phyloP scores from a whole-genome alignment of 495 filamentous ascomycete species.

The Hypoxylon rickii region DNA sequence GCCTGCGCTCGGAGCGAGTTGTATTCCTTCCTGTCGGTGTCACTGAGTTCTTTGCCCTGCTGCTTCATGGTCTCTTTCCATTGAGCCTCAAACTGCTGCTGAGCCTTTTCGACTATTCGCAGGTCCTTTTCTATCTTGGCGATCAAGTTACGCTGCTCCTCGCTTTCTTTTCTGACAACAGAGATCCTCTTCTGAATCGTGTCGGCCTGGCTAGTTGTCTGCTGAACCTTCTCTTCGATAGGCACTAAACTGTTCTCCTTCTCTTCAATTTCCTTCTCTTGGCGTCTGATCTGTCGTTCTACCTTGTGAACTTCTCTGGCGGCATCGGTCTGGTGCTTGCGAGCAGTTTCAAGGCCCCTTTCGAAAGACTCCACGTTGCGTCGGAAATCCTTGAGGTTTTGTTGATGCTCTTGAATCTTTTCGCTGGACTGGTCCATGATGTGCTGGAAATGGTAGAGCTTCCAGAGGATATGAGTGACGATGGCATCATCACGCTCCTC shows the following conservation, averaged over 20 bases:
- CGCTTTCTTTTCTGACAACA: conserved; percentile 74
- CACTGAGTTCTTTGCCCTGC: conserved; percentile 82
- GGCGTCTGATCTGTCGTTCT: conserved; percentile 79
- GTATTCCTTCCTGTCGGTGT: conserved; percentile 88
- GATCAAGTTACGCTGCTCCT: conserved; percentile 65
- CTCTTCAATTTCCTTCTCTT: conserved; percentile 87
- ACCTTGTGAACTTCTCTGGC: conserved; percentile 78
- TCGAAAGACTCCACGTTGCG: conserved; percentile 87
- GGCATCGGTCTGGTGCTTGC: conserved; percentile 78
- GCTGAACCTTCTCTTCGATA: conserved; percentile 89
- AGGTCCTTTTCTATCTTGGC: conserved; percentile 79
- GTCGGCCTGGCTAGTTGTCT: conserved; percentile 71
- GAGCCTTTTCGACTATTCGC: conserved; percentile 83
- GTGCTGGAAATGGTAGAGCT: conserved; percentile 92
- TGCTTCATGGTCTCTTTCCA: conserved; percentile 82
- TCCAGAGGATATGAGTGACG: conserved; percentile 95
- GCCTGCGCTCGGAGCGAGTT: conserved; percentile 84
- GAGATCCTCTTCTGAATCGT: conserved; percentile 67
- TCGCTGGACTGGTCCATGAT: conserved; percentile 89
- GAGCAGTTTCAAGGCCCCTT: conserved; percentile 80
- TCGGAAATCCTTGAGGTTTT: conserved; percentile 91
- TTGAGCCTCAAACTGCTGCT: conserved; percentile 85
- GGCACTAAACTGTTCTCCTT: conserved; percentile 84
- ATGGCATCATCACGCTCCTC: conserved; percentile 90
- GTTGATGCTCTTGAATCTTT: conserved; percentile 91